phyloP scores from a whole-genome alignment of 208 protist species.

The Acanthamoeba royreba region DNA sequence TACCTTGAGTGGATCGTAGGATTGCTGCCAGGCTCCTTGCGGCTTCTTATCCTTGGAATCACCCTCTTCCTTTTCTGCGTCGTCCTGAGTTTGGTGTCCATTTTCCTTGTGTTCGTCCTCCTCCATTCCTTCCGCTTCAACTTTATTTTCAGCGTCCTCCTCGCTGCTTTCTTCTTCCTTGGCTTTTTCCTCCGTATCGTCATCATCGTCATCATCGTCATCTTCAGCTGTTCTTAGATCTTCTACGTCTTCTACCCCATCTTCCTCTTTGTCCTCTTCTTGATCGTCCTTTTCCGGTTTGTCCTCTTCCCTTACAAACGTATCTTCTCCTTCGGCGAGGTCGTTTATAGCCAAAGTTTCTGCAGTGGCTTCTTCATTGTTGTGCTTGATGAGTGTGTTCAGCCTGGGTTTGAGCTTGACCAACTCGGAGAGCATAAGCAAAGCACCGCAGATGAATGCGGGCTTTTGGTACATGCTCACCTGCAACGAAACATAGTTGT shows the following conservation, averaged over 20 bases:
- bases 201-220: too few relatives aligned
- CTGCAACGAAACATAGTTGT: neutral
- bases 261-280: neutral
- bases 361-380: neutral
- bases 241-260: too few relatives aligned
- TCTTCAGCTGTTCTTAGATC: too few relatives aligned
- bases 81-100: too few relatives aligned
- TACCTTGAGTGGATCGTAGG: neutral
- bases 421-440: constrained; percentile 67
- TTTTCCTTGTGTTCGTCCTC: too few relatives aligned
- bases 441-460: constrained; percentile 55
- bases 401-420: constrained; percentile 38
- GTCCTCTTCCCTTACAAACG: neutral
- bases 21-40: neutral
- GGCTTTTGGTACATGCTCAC: constrained; percentile 44
- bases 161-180: neutral
- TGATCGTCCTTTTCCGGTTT: neutral
- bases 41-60: too few relatives aligned
- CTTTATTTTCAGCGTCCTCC: neutral
- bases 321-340: neutral
- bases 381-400: neutral
- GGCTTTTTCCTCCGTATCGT: too few relatives aligned
- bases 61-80: too few relatives aligned
- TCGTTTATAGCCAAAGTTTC: neutral
- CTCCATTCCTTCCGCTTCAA: neutral